A percentile compares a stretch with the other conserved stretches of the same genome.
phyloP scores from a whole-genome alignment of 257 asterid species.

The Solanum dulcamara region DNA sequence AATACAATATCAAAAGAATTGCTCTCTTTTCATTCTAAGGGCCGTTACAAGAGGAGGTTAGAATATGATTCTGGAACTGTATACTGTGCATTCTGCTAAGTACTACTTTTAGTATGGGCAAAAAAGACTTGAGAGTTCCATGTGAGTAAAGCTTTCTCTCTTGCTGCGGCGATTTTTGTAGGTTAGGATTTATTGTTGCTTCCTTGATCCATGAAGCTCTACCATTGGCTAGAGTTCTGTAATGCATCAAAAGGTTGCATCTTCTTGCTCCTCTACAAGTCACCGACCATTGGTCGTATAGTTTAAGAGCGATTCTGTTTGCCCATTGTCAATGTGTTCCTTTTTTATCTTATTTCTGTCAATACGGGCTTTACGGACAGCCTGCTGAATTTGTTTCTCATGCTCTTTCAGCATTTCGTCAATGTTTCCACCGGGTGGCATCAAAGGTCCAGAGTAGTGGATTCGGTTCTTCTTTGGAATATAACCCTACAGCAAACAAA shows the following conservation, averaged over 20 bases:
- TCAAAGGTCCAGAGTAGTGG: slow-evolving; percentile 77
- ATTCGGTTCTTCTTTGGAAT: slow-evolving; percentile 42
- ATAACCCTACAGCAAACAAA: slow-evolving; percentile 22
- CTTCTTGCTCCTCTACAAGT: not conserved
- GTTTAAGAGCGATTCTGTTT: slow-evolving; percentile 54
- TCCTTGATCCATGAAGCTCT: not conserved
- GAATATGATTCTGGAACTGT: not conserved
- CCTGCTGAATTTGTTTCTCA: slow-evolving; percentile 66
- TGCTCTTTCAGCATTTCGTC: slow-evolving; percentile 86
- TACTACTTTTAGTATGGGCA: not conserved
- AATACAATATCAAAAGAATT: not conserved
- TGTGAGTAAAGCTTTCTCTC: not conserved
- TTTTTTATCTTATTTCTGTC: slow-evolving; percentile 41
- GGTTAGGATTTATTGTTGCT: not conserved
- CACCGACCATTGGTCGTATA: slow-evolving; percentile 37
- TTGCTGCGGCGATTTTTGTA: not conserved
- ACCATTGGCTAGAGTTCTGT: not conserved
- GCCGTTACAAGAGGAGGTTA: not conserved
- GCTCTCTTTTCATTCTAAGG: not conserved
- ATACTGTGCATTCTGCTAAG: not conserved
- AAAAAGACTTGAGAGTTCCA: not conserved
- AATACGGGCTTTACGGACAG: slow-evolving; percentile 73
- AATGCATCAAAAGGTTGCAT: not conserved
- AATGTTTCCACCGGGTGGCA: slow-evolving; percentile 50
- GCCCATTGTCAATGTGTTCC: slow-evolving; percentile 32